Conservation (phyloP, 192 early-diverging fungal species). For the Pilaira anomala region DNA sequence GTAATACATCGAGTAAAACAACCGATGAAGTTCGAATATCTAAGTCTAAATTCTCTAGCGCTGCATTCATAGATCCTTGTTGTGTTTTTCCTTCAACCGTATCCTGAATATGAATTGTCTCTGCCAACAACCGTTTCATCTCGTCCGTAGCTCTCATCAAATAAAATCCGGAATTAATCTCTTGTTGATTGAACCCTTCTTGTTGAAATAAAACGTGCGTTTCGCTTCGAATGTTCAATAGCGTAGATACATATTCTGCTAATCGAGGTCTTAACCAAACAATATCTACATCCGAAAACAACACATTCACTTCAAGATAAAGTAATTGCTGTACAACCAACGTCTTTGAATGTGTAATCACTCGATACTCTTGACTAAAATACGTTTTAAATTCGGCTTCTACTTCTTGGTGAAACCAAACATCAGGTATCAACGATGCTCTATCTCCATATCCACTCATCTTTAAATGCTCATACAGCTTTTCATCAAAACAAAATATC, state of each 20-base stretch:
- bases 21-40: slow-evolving; percentile 13
- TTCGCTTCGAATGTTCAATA: slow-evolving; percentile 19
- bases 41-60: slow-evolving; percentile 3
- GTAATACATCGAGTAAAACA: slow-evolving; percentile 22
- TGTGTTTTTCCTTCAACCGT: slow-evolving; percentile 11
- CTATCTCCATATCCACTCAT: slow-evolving; percentile 18
- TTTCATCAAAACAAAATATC: slow-evolving; percentile 25
- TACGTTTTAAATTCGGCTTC: slow-evolving; percentile 2
- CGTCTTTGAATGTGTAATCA: slow-evolving; percentile 23
- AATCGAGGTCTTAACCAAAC: slow-evolving; percentile 20
- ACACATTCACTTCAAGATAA: slow-evolving; percentile 26
- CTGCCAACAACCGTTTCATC: slow-evolving; percentile 17
- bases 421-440: slow-evolving; percentile 18
- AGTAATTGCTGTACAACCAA: slow-evolving; percentile 29
- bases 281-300: slow-evolving; percentile 31
- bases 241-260: slow-evolving; percentile 6
- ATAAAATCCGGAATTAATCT: slow-evolving; percentile 27
- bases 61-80: slow-evolving; percentile 27
- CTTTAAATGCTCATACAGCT: slow-evolving; percentile 6
- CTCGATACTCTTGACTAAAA: slow-evolving; percentile 5
- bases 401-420: slow-evolving; percentile 23
- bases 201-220: slow-evolving; percentile 25
- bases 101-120: slow-evolving; percentile 28
- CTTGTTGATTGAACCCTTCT: slow-evolving; percentile 9
- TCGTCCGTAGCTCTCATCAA: slow-evolving; percentile 27